These are phyloP conservation scores for Diplogelasinospora grovesii DNA, from an alignment of 495 filamentous ascomycete genomes.

Conservation along the genomic window DNA sequence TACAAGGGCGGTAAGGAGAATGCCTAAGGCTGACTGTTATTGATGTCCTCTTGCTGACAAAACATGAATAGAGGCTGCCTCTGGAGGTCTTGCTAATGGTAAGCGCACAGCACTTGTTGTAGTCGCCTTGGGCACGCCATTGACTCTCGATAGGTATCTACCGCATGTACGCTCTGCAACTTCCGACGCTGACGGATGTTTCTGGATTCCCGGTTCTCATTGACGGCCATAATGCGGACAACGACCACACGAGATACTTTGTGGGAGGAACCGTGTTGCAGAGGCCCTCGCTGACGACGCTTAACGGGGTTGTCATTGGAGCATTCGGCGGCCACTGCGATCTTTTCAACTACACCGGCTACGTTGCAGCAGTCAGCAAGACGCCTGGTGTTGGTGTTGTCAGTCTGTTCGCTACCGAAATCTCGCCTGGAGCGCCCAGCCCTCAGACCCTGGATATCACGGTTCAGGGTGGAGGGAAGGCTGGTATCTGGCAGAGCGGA, in stretches of 20 bases:
- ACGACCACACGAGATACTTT: slow-evolving; percentile 34
- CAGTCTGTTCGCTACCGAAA: slow-evolving; percentile 31
- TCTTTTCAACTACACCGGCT: slow-evolving; percentile 41
- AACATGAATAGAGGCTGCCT: slow-evolving; percentile 8
- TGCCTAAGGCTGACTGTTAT: neutral
- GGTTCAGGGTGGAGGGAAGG: slow-evolving; percentile 26
- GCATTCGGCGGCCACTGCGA: slow-evolving; percentile 44
- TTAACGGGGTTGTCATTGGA: slow-evolving; percentile 27
- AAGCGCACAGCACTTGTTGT: neutral
- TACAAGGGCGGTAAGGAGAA: slow-evolving; percentile 19
- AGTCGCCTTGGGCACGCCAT: neutral
- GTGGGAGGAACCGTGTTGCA: slow-evolving; percentile 38
- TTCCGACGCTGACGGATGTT: slow-evolving; percentile 27
- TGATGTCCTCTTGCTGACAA: too few relatives aligned
- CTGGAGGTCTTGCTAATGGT: slow-evolving; percentile 25
- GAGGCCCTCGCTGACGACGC: slow-evolving; percentile 28
- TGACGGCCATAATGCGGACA: slow-evolving; percentile 34
- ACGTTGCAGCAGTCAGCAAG: slow-evolving; percentile 29
- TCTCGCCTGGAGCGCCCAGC: slow-evolving; percentile 21
- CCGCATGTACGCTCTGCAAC: slow-evolving; percentile 31
- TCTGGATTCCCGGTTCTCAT: slow-evolving; percentile 32
- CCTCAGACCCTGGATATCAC: slow-evolving; percentile 19
- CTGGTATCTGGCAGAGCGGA: slow-evolving; percentile 40
- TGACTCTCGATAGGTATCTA: slow-evolving; percentile 17
- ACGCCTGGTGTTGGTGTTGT: slow-evolving; percentile 21